phyloP scores from a whole-genome alignment of 106 monocot genomes.

The Dendrobium nobile region DNA sequence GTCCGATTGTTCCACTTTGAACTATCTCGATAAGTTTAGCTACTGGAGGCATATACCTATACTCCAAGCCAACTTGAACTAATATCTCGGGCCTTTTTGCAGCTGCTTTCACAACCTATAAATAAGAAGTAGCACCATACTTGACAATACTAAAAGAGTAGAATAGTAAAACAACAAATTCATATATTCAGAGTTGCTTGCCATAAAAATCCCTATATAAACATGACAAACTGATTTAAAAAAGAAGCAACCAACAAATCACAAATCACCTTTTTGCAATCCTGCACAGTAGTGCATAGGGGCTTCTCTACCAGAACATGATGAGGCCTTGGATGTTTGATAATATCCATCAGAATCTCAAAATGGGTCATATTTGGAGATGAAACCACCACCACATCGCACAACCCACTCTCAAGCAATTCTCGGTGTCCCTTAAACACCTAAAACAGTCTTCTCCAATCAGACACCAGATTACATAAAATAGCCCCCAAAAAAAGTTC shows the following conservation, averaged over 20 bases:
- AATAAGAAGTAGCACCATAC: background rate
- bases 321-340: constrained; percentile 49
- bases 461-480: background rate
- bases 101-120: constrained; percentile 72
- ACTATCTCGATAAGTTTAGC: constrained; percentile 76
- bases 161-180: no score
- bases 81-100: constrained; percentile 67
- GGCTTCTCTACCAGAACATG: constrained; percentile 88
- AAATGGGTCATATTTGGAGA: constrained; percentile 98
- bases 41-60: constrained; percentile 97
- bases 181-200: no score
- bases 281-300: constrained; percentile 63
- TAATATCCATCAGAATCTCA: constrained; percentile 81
- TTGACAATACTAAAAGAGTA: background rate
- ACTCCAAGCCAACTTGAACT: constrained; percentile 93
- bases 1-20: constrained; percentile 56
- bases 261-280: constrained; percentile 63
- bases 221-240: background rate
- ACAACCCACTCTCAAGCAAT: constrained; percentile 72
- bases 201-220: no score
- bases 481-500: no score
- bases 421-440: constrained; percentile 58
- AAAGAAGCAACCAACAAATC: background rate
- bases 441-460: constrained; percentile 10
- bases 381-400: constrained; percentile 81